phyloP scores from a whole-genome alignment of 371 early-diverging fungal genomes.

The Coemansia sp. region DNA sequence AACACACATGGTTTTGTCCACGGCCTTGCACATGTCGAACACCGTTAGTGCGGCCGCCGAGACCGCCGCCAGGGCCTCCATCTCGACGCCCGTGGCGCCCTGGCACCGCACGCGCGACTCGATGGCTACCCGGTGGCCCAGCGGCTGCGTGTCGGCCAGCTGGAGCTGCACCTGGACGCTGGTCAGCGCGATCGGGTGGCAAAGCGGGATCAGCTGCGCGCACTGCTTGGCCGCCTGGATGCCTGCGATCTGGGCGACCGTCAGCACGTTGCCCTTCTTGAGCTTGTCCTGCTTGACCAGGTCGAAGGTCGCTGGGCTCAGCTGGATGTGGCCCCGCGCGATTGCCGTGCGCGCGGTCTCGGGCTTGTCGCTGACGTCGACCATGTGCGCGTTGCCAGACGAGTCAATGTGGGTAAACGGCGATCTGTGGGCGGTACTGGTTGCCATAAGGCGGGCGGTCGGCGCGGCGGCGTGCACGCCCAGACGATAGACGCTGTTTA shows the following conservation, averaged over 20 bases:
- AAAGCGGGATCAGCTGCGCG: slow-evolving; percentile 79
- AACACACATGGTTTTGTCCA: slow-evolving; percentile 41
- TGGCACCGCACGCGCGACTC: slow-evolving; percentile 67
- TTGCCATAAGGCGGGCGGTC: neutral
- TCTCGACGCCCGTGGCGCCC: slow-evolving; percentile 91
- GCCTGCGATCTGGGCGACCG: slow-evolving; percentile 87
- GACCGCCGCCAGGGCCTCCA: slow-evolving; percentile 87
- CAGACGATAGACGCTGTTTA: neutral
- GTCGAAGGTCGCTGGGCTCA: slow-evolving; percentile 59
- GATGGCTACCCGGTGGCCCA: slow-evolving; percentile 43
- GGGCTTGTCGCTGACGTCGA: slow-evolving; percentile 71
- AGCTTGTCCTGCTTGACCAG: slow-evolving; percentile 59
- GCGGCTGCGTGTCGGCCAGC: slow-evolving; percentile 44
- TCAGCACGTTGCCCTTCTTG: slow-evolving; percentile 80
- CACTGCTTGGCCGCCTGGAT: slow-evolving; percentile 90
- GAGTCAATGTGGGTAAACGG: slow-evolving; percentile 77
- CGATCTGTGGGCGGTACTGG: neutral
- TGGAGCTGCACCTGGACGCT: slow-evolving; percentile 66
- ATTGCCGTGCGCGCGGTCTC: slow-evolving; percentile 69
- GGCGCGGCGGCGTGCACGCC: neutral
- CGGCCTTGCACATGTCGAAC: slow-evolving; percentile 78
- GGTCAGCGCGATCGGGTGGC: slow-evolving; percentile 81
- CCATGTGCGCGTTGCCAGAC: slow-evolving; percentile 80
- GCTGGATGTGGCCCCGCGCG: slow-evolving; percentile 67
- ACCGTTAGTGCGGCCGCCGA: slow-evolving; percentile 75